Base-by-base conservation (phyloP, 352 stramenopile genomes). In the Pythium aquatile region DNA sequence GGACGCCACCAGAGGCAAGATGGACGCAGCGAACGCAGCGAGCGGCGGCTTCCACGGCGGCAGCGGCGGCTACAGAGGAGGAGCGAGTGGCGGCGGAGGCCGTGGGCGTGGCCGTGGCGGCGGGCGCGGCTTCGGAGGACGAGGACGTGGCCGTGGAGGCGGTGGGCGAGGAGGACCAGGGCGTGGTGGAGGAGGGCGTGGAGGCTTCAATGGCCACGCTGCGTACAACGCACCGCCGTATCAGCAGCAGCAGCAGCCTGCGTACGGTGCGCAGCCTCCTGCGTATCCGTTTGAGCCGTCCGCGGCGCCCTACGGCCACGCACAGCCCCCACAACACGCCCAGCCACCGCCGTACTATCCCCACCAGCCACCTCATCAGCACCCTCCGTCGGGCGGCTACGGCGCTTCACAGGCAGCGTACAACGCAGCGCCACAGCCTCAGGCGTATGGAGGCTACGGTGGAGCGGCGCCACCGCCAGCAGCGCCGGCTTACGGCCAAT, bases 111-210 rank as follows among this genome's bases (percentile, higher is more conserved):
- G 79, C 39, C 58, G 70, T n/a, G 73, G 77, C 26, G 65, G 55
- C 4, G 24, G 56, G 16, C 40, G 61, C 14, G 40, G 73, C 61
- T 61, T 72, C 51, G n/a, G 69, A 60, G 68, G 71, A 9, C 28
- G 72, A 54, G 71, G 76, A 63, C 54, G 74, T 17, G 69, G 72
- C 1, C 33, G 68, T 9, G 73, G 78, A 73, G 73, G 79, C 72
- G 30, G 75, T 7, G 73, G 79, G 30, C 20, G 51, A 14, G 39
- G 49, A 46, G 29, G 49, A 39, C 11, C 37, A 40, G 35, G 58
- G 6, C n/a, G 30, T 3, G 52, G 52, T 13, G 52, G 52, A 42
- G 51, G 51, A 26, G 13, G 32, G 7, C 16, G 47, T 0, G 30
- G 44, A 32, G 33, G 47, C 20, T 20, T 9, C 14, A 30, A 42